A percentile compares a stretch with the other conserved stretches of the same genome.
phyloP scores from a whole-genome alignment of 257 asterid species.

The Oldenlandia corymbosa region DNA sequence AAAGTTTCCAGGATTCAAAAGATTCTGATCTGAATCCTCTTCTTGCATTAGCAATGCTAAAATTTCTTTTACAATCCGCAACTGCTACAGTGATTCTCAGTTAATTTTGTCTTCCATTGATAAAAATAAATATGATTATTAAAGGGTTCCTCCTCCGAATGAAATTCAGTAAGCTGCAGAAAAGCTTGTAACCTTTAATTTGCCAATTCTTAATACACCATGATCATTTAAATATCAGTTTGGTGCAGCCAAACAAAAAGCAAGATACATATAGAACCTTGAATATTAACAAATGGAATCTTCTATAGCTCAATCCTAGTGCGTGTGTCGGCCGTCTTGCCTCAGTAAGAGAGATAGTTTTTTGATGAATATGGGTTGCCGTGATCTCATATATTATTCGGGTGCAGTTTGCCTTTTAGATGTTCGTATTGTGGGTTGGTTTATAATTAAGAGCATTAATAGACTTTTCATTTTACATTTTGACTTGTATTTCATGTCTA shows the following conservation, averaged over 20 bases:
- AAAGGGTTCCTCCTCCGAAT: too few species aligned
- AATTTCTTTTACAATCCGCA: background rate
- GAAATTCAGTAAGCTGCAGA: background rate
- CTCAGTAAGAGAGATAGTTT: background rate
- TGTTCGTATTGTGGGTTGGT: background rate
- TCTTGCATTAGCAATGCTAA: background rate
- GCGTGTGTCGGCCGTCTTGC: too few species aligned
- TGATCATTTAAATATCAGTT: too few species aligned
- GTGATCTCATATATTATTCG: background rate
- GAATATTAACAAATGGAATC: background rate
- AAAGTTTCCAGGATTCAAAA: background rate
- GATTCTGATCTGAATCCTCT: background rate
- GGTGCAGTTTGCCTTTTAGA: background rate
- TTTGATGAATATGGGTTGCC: background rate
- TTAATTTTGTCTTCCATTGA: too few species aligned
- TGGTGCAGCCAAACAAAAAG: background rate
- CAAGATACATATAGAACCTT: background rate
- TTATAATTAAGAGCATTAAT: background rate
- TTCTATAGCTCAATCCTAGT: background rate
- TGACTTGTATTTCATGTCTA: background rate
- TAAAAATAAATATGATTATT: too few species aligned
- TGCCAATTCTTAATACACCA: background rate
- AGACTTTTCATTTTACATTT: background rate
- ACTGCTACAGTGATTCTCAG: too few species aligned
- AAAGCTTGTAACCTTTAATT: background rate